Evolutionary conservation across 2,329 filamentous ascomycete species (phyloP).

Genomic region (Fusarium piperis): DNA sequence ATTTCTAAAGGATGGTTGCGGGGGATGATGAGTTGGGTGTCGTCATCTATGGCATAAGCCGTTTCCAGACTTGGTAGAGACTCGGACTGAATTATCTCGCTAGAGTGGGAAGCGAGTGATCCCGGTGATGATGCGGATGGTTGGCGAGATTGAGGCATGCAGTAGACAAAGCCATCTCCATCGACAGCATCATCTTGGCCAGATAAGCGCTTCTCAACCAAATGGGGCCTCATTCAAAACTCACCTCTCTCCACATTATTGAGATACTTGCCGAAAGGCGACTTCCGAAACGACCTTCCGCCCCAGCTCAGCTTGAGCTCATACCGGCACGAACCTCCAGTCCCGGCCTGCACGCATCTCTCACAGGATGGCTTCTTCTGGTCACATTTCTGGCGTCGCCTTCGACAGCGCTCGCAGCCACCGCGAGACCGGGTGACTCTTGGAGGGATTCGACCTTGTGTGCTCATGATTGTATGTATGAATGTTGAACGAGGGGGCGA

Average conservation of each 20-base stretch:
- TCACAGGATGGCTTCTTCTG: slow-evolving; percentile 27
- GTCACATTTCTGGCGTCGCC: slow-evolving; percentile 30
- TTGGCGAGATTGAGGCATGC: neutral
- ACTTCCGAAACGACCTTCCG: slow-evolving; percentile 25
- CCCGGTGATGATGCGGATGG: neutral
- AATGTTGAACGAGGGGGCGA: neutral
- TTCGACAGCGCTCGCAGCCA: slow-evolving; percentile 26
- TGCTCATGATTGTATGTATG: neutral
- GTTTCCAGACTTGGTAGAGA: neutral
- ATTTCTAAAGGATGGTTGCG: neutral
- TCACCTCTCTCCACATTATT: slow-evolving; percentile 1
- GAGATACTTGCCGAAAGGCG: slow-evolving; percentile 21
- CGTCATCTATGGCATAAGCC: neutral
- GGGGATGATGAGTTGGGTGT: neutral
- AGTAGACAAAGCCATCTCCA: slow-evolving; percentile 19
- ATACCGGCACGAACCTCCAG: slow-evolving; percentile 14
- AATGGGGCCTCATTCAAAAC: neutral
- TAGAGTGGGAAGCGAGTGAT: neutral
- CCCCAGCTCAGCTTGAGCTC: slow-evolving; percentile 23
- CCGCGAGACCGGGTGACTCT: slow-evolving; percentile 22
- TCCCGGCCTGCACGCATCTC: slow-evolving; percentile 11
- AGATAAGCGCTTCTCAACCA: neutral
- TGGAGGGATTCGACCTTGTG: neutral
- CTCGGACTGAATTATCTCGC: neutral
- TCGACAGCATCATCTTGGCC: neutral